phyloP scores from a whole-genome alignment of 331 rosid species.

The Saraca asoca region DNA sequence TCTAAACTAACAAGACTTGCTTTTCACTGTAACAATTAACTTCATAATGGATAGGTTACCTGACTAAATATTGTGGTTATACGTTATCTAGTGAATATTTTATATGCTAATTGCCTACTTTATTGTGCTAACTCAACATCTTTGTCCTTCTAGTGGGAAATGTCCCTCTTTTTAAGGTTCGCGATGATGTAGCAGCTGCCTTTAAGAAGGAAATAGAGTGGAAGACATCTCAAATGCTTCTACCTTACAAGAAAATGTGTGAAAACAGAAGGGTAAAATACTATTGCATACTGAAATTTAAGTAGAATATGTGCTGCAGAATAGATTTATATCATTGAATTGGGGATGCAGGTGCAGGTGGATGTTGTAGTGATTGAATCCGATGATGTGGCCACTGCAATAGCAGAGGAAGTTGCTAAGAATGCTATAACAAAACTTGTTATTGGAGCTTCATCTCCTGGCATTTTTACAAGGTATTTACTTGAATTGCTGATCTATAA shows the following conservation, averaged over 20 bases:
- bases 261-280: slow-evolving; percentile 64
- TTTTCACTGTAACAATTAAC: neutral
- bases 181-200: slow-evolving; percentile 62
- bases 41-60: slow-evolving; percentile 13
- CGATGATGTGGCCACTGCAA: slow-evolving; percentile 64
- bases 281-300: slow-evolving; percentile 28
- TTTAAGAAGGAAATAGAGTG: slow-evolving; percentile 66
- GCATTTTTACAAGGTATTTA: slow-evolving; percentile 74
- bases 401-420: slow-evolving; percentile 74
- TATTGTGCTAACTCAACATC: slow-evolving; percentile 19
- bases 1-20: neutral
- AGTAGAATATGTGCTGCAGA: slow-evolving; percentile 23
- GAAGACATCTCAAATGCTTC: slow-evolving; percentile 61
- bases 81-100: slow-evolving; percentile 1
- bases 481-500: slow-evolving; percentile 12
- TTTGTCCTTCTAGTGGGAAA: slow-evolving; percentile 71
- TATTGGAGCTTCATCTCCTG: slow-evolving; percentile 75
- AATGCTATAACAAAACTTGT: slow-evolving; percentile 58
- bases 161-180: slow-evolving; percentile 65
- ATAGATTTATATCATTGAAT: slow-evolving; percentile 7
- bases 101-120: neutral
- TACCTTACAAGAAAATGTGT: slow-evolving; percentile 77
- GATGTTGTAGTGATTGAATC: slow-evolving; percentile 74
- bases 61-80: too few species aligned
- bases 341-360: slow-evolving; percentile 66